phyloP scores from a whole-genome alignment of 495 filamentous ascomycete species.

The Neurospora pannonica region DNA sequence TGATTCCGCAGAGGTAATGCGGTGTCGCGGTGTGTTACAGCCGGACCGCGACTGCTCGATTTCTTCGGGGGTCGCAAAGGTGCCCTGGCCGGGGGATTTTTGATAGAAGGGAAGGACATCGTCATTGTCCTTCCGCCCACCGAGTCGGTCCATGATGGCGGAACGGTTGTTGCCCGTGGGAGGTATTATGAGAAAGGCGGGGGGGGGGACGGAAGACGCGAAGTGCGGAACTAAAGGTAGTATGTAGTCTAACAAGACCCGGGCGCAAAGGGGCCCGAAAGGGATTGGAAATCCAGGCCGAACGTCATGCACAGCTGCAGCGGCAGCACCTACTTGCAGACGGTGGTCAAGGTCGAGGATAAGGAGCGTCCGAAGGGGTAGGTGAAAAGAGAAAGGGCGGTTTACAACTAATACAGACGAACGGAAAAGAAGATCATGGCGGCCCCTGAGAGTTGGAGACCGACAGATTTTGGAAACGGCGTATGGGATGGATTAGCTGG shows the following conservation, averaged over 20 bases:
- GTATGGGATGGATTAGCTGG: not conserved
- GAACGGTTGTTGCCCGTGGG: not conserved
- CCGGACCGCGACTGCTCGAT: constrained; percentile 23
- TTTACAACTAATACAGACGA: constrained; percentile 9
- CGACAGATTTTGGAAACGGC: not conserved
- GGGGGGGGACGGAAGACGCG: not conserved
- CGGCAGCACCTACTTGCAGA: not conserved
- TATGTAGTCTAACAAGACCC: not conserved
- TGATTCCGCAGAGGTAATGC: constrained; percentile 38
- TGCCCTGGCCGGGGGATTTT: constrained; percentile 6
- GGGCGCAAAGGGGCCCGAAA: constrained; percentile 17
- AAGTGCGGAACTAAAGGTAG: not conserved
- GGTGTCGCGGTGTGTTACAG: constrained; percentile 19
- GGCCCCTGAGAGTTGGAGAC: not conserved
- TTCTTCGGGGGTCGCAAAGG: constrained; percentile 11
- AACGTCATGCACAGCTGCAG: constrained; percentile 15
- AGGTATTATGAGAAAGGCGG: not conserved
- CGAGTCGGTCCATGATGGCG: constrained; percentile 20
- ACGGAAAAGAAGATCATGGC: constrained; percentile 7
- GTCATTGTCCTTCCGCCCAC: constrained; percentile 18
- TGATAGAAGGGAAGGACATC: constrained; percentile 29
- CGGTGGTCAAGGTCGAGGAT: not conserved
- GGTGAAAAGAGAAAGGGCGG: not conserved
- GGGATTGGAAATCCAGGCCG: constrained; percentile 10
- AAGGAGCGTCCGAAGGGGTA: not conserved